phyloP scores from a whole-genome alignment of 495 filamentous ascomycete genomes.

The Xylaria scruposa region DNA sequence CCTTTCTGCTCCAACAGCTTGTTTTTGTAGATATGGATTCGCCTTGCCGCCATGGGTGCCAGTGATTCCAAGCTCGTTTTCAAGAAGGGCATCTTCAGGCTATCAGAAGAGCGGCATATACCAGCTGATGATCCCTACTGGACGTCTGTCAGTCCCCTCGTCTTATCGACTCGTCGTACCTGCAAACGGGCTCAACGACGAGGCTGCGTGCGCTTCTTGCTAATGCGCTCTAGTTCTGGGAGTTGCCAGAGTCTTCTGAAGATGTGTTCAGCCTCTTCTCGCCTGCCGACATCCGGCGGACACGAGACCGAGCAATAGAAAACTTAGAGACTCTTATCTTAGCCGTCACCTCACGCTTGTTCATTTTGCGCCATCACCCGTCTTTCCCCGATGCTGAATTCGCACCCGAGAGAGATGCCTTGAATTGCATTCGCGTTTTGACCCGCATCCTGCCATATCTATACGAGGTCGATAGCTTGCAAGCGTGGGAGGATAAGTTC shows the following conservation, averaged over 20 bases:
- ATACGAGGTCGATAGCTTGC: conserved; percentile 87
- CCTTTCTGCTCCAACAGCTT: background rate
- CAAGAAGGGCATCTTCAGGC: conserved; percentile 97
- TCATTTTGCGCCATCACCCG: conserved; percentile 80
- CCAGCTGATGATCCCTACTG: conserved; percentile 90
- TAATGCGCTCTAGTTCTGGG: conserved; percentile 79
- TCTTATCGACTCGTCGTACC: background rate
- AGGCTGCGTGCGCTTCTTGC: conserved; percentile 7
- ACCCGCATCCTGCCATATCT: conserved; percentile 92
- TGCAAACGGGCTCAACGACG: background rate
- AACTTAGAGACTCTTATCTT: conserved; percentile 93
- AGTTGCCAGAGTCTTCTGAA: conserved; percentile 93
- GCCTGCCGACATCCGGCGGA: conserved; percentile 88
- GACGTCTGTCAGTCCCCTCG: conserved; percentile 72
- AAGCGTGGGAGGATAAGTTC: conserved; percentile 88
- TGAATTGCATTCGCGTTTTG: conserved; percentile 93
- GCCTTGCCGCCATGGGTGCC: conserved; percentile 76
- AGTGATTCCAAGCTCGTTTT: conserved; percentile 99
- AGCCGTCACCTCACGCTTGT: conserved; percentile 80
- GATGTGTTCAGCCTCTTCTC: conserved; percentile 98
- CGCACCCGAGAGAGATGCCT: conserved; percentile 86
- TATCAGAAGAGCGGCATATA: conserved; percentile 90
- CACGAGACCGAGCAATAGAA: conserved; percentile 81
- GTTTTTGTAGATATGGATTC: conserved; percentile 37
- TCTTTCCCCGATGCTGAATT: conserved; percentile 89